These are phyloP conservation scores for Cutaneotrichosporon cyanovorans DNA, from an alignment of 1,284 basidiomycete genomes.

Conservation along the genomic window DNA sequence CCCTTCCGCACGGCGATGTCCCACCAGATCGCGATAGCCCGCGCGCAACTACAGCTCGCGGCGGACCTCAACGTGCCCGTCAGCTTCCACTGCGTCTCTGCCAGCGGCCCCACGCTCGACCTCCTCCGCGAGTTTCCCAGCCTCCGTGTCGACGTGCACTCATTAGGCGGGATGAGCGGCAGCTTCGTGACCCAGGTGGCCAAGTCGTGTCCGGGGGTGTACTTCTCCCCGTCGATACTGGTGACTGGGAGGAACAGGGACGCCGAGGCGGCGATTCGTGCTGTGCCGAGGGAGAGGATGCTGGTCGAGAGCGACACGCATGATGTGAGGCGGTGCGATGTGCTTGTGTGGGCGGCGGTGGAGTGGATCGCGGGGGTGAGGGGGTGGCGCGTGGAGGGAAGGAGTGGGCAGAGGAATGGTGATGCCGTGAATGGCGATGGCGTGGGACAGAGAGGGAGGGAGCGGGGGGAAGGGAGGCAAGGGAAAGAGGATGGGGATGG, in stretches of 20 bases:
- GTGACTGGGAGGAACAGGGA: conserved; percentile 41
- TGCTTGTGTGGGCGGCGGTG: conserved; percentile 37
- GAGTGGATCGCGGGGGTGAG: conserved; percentile 36
- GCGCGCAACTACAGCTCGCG: conserved; percentile 45
- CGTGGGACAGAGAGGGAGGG: no score
- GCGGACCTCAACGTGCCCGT: conserved; percentile 43
- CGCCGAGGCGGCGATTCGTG: conserved; percentile 35
- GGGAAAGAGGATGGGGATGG: conserved; percentile 16
- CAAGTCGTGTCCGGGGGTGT: conserved; percentile 41
- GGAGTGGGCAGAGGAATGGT: conserved; percentile 7
- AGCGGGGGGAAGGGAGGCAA: background rate
- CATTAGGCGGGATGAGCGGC: conserved; percentile 32
- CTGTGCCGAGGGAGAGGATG: conserved; percentile 37
- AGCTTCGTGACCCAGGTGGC: conserved; percentile 12
- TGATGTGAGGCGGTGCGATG: conserved; percentile 27
- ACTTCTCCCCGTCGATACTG: conserved; percentile 46
- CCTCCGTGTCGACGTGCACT: conserved; percentile 46
- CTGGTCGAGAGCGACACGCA: conserved; percentile 47
- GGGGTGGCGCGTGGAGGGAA: conserved; percentile 41
- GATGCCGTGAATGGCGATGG: conserved; percentile 8
- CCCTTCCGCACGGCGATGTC: conserved; percentile 43
- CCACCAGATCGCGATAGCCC: conserved; percentile 44
- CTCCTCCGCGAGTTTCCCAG: conserved; percentile 35
- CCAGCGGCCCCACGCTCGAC: conserved; percentile 42
- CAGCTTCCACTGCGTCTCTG: conserved; percentile 46